Conservation (phyloP, 179 eudicot species). For the Camellia oleifera region DNA sequence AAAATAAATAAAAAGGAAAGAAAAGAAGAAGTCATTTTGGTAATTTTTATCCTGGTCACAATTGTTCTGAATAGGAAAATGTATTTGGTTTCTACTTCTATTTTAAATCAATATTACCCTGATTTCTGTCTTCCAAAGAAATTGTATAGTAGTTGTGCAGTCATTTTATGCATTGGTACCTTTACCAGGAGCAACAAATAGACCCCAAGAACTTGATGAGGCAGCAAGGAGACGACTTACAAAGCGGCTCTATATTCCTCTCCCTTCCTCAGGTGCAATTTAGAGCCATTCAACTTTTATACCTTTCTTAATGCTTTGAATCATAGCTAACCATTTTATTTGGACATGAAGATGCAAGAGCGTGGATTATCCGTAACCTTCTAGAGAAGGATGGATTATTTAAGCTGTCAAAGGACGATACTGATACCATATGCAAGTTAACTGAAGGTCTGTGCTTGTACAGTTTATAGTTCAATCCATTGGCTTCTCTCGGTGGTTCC, state of each 20-base stretch:
- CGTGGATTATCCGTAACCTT: slow-evolving; percentile 84
- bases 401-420: slow-evolving; percentile 72
- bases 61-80: background rate
- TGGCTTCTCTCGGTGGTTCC: background rate
- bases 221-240: slow-evolving; percentile 98
- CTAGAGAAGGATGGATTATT: slow-evolving; percentile 84
- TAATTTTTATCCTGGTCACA: background rate
- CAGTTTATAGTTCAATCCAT: slow-evolving; percentile 7
- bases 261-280: slow-evolving; percentile 78
- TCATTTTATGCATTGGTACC: slow-evolving; percentile 9
- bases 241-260: slow-evolving; percentile 91
- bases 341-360: slow-evolving; percentile 71
- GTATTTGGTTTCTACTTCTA: background rate
- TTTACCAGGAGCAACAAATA: slow-evolving; percentile 91
- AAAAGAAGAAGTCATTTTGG: background rate
- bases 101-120: background rate
- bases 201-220: slow-evolving; percentile 99
- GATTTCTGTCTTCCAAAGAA: background rate
- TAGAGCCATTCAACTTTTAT: slow-evolving; percentile 2
- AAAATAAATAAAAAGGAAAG: background rate
- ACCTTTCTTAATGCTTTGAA: slow-evolving; percentile 1
- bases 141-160: background rate
- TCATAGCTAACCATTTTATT: slow-evolving; percentile 11
- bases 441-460: slow-evolving; percentile 65
- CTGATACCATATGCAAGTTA: slow-evolving; percentile 57